Conservation (phyloP, 2,329 filamentous ascomycete genomes). For the Penicillium olsonii region DNA sequence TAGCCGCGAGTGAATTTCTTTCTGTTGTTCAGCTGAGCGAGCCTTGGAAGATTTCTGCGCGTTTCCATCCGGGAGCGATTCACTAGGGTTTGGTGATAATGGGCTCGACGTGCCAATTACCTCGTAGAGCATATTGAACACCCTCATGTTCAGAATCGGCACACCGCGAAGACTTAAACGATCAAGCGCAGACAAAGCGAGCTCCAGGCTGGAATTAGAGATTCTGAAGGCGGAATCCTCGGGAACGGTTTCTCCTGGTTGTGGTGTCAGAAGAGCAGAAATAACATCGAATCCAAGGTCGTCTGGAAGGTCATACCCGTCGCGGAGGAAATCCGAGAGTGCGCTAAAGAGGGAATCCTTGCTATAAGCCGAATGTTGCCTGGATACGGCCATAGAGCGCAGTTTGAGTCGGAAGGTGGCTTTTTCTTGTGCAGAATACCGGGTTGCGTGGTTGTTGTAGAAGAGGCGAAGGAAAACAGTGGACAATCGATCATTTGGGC, state of each 20-base stretch:
- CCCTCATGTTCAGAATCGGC: conserved; percentile 45
- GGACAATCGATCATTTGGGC: conserved; percentile 38
- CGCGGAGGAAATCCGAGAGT: conserved; percentile 37
- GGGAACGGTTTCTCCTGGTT: conserved; percentile 8
- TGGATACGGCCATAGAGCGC: conserved; percentile 37
- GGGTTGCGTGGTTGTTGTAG: conserved; percentile 32
- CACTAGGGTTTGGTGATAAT: conserved; percentile 17
- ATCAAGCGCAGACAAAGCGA: conserved; percentile 45
- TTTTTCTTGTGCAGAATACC: conserved; percentile 30
- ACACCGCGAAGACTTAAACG: conserved; percentile 44
- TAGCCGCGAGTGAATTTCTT: conserved; percentile 24
- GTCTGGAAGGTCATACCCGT: conserved; percentile 38
- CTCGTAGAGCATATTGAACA: conserved; percentile 50
- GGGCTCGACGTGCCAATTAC: conserved; percentile 37
- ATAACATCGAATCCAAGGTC: conserved; percentile 39
- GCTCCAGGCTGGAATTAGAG: conserved; percentile 31
- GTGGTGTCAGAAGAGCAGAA: conserved; percentile 37
- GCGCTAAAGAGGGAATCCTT: conserved; percentile 34
- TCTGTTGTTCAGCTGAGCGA: conserved; percentile 13
- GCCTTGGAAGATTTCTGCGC: conserved; percentile 5
- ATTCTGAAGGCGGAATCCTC: conserved; percentile 15
- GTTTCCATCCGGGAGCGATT: conserved; percentile 38
- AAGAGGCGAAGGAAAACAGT: conserved; percentile 48
- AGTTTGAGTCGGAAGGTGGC: conserved; percentile 40
- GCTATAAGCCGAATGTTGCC: conserved; percentile 43